Conservation (phyloP, 139 green algal genomes). For the Mesotaenium endlicherianum region DNA sequence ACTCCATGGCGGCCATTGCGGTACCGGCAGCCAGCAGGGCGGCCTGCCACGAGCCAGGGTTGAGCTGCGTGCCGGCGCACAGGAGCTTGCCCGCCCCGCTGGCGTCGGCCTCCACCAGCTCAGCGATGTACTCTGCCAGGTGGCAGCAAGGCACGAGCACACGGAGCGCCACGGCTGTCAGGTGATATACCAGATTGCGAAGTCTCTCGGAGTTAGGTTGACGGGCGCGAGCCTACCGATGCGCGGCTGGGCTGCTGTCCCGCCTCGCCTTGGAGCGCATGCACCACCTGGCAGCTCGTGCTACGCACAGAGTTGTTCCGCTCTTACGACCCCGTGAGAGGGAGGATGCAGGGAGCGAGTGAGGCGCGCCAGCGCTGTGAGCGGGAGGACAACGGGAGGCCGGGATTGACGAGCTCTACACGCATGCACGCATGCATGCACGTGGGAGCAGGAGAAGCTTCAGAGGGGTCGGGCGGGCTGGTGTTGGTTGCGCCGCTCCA, state of each 20-base stretch:
- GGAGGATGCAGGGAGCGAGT: no score
- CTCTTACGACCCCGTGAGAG: no score
- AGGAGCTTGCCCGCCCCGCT: conserved; percentile 2
- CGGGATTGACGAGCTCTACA: no score
- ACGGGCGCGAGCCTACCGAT: background rate
- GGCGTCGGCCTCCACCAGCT: background rate
- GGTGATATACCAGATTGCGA: no score
- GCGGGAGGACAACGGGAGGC: no score
- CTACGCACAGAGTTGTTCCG: no score
- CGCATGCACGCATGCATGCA: no score
- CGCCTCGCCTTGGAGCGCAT: background rate
- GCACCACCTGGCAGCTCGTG: no score
- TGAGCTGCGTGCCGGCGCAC: conserved; percentile 1
- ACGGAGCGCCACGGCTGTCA: background rate
- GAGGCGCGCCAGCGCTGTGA: no score
- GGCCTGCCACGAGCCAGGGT: conserved; percentile 55
- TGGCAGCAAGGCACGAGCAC: background rate
- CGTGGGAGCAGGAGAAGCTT: no score
- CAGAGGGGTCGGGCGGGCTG: no score
- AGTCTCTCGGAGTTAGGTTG: background rate
- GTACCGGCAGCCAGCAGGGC: conserved; percentile 60
- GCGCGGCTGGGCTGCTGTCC: background rate
- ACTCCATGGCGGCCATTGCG: conserved; percentile 54
- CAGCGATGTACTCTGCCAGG: conserved; percentile 4
- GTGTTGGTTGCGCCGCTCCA: no score